Evolutionary conservation across 108 stramenopile species (phyloP).

Genomic region (Cyclotella atomus): DNA sequence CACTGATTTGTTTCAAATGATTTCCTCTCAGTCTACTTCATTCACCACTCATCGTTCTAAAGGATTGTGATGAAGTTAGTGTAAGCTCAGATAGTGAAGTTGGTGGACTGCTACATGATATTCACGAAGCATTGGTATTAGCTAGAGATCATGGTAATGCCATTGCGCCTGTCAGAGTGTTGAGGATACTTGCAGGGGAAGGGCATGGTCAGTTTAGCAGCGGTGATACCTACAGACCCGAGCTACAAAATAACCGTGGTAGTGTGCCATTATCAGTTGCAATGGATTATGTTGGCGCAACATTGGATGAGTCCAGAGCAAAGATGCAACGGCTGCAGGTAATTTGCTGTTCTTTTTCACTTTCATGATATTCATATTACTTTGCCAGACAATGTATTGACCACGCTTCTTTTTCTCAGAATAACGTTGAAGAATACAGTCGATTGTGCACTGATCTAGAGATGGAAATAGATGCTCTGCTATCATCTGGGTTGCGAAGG

Average conservation of each 20-base stretch:
- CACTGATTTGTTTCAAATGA: not conserved
- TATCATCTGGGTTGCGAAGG: slow-evolving; percentile 15
- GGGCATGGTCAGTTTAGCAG: slow-evolving; percentile 72
- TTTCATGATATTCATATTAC: not conserved
- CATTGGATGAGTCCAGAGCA: slow-evolving; percentile 73
- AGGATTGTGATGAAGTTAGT: slow-evolving; percentile 49
- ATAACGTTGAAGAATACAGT: slow-evolving; percentile 76
- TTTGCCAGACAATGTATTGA: too few species aligned
- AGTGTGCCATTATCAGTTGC: slow-evolving; percentile 83
- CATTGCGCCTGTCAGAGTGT: slow-evolving; percentile 75
- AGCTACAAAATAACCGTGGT: not conserved
- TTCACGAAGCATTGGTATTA: slow-evolving; percentile 79
- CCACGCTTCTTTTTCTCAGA: slow-evolving; percentile 3
- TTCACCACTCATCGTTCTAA: not conserved
- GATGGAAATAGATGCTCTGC: slow-evolving; percentile 67
- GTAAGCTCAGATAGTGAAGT: slow-evolving; percentile 57
- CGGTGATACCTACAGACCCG: slow-evolving; percentile 9
- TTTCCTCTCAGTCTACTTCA: not conserved
- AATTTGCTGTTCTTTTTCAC: not conserved
- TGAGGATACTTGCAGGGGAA: slow-evolving; percentile 85
- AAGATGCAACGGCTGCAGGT: slow-evolving; percentile 72
- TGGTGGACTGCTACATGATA: slow-evolving; percentile 76
- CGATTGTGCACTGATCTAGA: slow-evolving; percentile 83
- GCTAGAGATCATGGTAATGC: slow-evolving; percentile 66
- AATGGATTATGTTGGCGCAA: slow-evolving; percentile 78